phyloP scores from a whole-genome alignment of 805 yeast species.

The Grigorovia jiainica region DNA sequence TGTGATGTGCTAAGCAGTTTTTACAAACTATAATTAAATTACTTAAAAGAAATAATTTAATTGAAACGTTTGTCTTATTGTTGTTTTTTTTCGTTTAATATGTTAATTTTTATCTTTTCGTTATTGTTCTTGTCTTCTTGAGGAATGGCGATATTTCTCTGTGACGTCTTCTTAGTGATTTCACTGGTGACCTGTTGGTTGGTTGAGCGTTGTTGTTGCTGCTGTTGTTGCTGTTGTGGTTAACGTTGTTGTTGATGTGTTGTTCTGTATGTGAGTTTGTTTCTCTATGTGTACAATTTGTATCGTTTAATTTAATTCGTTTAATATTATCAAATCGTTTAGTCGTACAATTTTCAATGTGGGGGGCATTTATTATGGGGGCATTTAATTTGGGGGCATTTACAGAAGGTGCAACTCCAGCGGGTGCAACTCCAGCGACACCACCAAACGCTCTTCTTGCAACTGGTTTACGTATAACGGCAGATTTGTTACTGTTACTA shows the following conservation, averaged over 20 bases:
- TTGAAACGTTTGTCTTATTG: not conserved
- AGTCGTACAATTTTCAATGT: not conserved
- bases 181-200: not conserved
- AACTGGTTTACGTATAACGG: not conserved
- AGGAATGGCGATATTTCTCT: not conserved
- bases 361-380: not conserved
- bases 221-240: not conserved
- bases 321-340: not conserved
- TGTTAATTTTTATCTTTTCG: not conserved
- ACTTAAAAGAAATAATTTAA: too few relatives aligned
- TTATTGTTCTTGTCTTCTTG: not conserved
- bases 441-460: slow-evolving; percentile 28
- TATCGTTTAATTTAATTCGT: not conserved
- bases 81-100: not conserved
- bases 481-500: too few relatives aligned
- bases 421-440: slow-evolving; percentile 14
- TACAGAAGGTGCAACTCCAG: not conserved
- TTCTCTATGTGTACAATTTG: not conserved
- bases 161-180: not conserved
- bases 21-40: too few relatives aligned
- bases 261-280: not conserved
- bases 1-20: too few relatives aligned
- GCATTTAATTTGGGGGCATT: not conserved
- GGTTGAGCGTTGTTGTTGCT: too few relatives aligned
- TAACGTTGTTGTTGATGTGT: not conserved